Conservation (phyloP, 768 basidiomycete genomes). For the Lactarius sp. region DNA sequence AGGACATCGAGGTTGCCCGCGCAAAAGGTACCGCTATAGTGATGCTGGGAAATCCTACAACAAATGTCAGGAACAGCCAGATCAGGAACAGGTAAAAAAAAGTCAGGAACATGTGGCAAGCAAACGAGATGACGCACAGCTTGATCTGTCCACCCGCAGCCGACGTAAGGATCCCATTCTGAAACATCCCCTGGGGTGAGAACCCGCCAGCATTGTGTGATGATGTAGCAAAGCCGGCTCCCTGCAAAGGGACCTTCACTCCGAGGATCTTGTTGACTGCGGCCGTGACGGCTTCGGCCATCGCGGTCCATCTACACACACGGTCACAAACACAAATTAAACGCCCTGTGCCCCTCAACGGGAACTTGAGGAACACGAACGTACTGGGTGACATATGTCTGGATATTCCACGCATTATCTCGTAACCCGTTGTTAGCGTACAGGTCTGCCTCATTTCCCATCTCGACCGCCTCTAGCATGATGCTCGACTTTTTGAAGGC, state of each 20-base stretch:
- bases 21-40: conserved; percentile 59
- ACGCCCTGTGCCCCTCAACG: neutral
- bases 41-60: conserved; percentile 49
- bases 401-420: conserved; percentile 36
- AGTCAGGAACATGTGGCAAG: conserved; percentile 8
- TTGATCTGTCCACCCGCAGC: conserved; percentile 43
- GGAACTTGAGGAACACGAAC: conserved; percentile 23
- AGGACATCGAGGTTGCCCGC: conserved; percentile 48
- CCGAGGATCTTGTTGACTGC: conserved; percentile 36
- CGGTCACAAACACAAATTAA: neutral
- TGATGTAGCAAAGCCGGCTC: conserved; percentile 47
- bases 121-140: conserved; percentile 35
- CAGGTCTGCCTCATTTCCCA: conserved; percentile 60
- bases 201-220: conserved; percentile 42
- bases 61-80: neutral
- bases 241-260: conserved; percentile 43
- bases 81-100: neutral
- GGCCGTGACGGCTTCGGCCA: conserved; percentile 46
- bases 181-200: conserved; percentile 53
- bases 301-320: conserved; percentile 46
- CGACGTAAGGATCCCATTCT: conserved; percentile 41
- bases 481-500: conserved; percentile 40
- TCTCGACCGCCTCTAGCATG: conserved; percentile 51
- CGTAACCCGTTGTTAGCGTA: conserved; percentile 46
- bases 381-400: conserved; percentile 48